Base-by-base conservation (phyloP, 1,284 basidiomycete species). In the Microbotryomycetes sp. region DNA sequence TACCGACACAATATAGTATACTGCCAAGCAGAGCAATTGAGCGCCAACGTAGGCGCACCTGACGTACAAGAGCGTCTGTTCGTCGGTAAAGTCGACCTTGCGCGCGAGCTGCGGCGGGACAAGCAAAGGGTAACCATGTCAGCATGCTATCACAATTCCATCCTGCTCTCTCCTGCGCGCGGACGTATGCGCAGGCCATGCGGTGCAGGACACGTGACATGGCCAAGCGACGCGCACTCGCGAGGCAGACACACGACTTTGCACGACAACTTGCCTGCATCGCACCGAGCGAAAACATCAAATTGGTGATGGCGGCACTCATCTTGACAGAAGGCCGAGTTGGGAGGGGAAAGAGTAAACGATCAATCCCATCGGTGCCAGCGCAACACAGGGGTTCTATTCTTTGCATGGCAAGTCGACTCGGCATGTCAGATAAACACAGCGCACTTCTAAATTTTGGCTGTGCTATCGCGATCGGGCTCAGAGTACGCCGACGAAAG, bases 1-100 rank as follows among this genome's bases (percentile, higher is more conserved):
- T 73, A 81, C 75, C 18, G 87, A 85, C 52, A 83, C 77, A 70
- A 81, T 88, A 79, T 89, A 92, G 79, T 90, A 93, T 35, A 82
- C 75, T 27, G 78, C 83, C 41, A 93, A 77, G 47, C 86, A 82
- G 71, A 87, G 67, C 60, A 84, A 72, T 76, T 91, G 92, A 18
- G 85, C 83, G 30, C 80, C 75, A 59, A 91, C 82, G 75, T 97
- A 97, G 45, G 82, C 89, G 49, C 88, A 79, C 54, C 93, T 87
- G 58, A 92, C 88, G 74, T 89, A 90, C 72, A 80, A 79, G 71
- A 97, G 82, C 54, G 88, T 81, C 63, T 86, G 78, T 11, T 91
- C 90, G 76, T 97, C 86, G 52, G 96, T 90, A 71, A 97, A 92
- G 16, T 90, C 87, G 69, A 97, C 87, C 77, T 85, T 88, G 71